Base-by-base conservation (phyloP, 2,329 filamentous ascomycete species). In the Trichoderma polysporum region DNA sequence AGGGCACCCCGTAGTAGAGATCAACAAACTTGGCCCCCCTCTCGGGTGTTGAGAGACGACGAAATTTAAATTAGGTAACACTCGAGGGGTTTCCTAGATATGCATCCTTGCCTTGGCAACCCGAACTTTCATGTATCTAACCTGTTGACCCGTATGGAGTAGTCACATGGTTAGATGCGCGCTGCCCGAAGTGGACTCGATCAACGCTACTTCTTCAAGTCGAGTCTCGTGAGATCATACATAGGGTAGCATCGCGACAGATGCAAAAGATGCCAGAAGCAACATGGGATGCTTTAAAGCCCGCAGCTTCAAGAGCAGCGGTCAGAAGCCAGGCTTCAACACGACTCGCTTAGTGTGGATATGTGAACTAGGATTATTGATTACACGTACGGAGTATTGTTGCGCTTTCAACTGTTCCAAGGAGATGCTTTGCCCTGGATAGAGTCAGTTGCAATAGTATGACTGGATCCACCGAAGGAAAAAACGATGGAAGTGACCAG, bases 81-180 rank as follows among this genome's bases (percentile, higher is more conserved):
- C 37, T 19, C 29, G 33, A 52, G n/a, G 27, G 29, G 41, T 12
- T 17, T 37, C 56, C 37, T 27, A 35, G 41, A 58, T 35, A 66
- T 60, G 45, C 45, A 53, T 66, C 61, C 35, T 54, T 25, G 61
- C 37, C 39, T 64, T 56, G 37, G 61, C 50, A 56, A 56, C 17
- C 33, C 33, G 13, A 37, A 17, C n/a, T 33, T 39, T 15, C 15
- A 56, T 56, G 19, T 37, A 17, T 56, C 50, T 31, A 29, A 47
- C 56, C 47, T 47, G 57, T 60, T 37, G 56, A 66, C 64, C 33
- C 29, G 35, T 41, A n/a, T n/a, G n/a, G n/a, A n/a, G n/a, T n/a
- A 58, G 66, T 67, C 66, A 67, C 66, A 67, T 67, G 66, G 66
- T 39, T 52, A 8, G 19, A 52, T n/a, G 50, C 60, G 61, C 50